phyloP scores from a whole-genome alignment of 2,329 filamentous ascomycete species.

The Pseudogymnoascus sp. region DNA sequence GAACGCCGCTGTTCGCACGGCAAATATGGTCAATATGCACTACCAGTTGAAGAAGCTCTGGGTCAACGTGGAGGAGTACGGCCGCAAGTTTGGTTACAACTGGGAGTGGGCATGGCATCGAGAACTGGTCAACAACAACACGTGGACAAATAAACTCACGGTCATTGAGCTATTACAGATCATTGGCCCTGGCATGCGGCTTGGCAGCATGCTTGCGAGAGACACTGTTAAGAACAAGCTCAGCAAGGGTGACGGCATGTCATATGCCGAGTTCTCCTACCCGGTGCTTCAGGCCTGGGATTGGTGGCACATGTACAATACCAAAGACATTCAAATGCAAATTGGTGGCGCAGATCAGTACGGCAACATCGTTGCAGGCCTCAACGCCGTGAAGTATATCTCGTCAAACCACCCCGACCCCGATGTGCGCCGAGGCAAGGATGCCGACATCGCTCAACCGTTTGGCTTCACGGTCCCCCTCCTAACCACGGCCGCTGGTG shows the following conservation, averaged over 20 bases:
- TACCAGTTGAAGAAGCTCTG: conserved; percentile 67
- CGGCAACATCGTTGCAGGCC: conserved; percentile 88
- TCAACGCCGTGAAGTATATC: conserved; percentile 74
- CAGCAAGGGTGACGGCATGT: conserved; percentile 84
- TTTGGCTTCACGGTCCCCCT: conserved; percentile 88
- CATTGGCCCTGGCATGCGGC: conserved; percentile 63
- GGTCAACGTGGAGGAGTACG: conserved; percentile 61
- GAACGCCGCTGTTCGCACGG: conserved; percentile 43
- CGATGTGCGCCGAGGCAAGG: conserved; percentile 34
- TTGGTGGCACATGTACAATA: conserved; percentile 79
- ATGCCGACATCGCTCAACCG: conserved; percentile 40
- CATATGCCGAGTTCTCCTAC: conserved; percentile 86
- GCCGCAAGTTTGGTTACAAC: conserved; percentile 55
- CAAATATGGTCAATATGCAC: conserved; percentile 61
- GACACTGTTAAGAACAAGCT: conserved; percentile 84
- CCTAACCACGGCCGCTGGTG: conserved; percentile 73
- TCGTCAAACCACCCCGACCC: conserved; percentile 48
- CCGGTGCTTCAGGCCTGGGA: conserved; percentile 94
- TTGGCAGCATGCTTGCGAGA: conserved; percentile 80
- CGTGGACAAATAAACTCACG: conserved; percentile 68
- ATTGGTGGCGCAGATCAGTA: conserved; percentile 94
- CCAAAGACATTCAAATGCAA: conserved; percentile 67
- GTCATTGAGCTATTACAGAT: conserved; percentile 68
- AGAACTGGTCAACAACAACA: conserved; percentile 69
- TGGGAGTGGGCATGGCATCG: conserved; percentile 61